phyloP scores from a whole-genome alignment of 2,329 filamentous ascomycete species.

The Xylariaceae sp. region DNA sequence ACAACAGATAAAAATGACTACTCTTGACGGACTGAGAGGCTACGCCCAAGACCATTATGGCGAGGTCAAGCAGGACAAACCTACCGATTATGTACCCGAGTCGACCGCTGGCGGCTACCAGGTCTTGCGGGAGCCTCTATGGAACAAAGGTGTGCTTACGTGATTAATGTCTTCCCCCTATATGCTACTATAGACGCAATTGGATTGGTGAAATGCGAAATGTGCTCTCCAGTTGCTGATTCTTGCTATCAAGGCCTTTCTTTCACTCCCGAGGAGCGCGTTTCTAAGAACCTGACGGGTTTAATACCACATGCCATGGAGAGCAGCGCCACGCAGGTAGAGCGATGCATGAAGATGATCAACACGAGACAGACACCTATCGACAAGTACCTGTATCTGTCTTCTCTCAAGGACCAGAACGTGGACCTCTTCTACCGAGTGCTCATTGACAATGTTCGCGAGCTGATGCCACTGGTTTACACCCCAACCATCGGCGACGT shows the following conservation, averaged over 20 bases:
- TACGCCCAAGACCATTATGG: constrained; percentile 55
- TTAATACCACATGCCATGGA: constrained; percentile 63
- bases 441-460: constrained; percentile 70
- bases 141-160: constrained; percentile 57
- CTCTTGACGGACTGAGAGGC: constrained; percentile 57
- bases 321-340: constrained; percentile 56
- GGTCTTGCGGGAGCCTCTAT: constrained; percentile 57
- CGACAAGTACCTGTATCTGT: constrained; percentile 82
- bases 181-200: no score
- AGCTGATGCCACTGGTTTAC: constrained; percentile 81
- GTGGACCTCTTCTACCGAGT: constrained; percentile 80
- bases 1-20: constrained; percentile 56
- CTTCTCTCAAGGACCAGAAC: constrained; percentile 69
- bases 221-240: no score
- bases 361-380: constrained; percentile 64
- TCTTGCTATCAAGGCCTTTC: constrained; percentile 49
- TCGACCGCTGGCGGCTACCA: constrained; percentile 56
- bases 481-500: constrained; percentile 92
- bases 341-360: constrained; percentile 70
- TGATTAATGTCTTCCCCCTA: no score
- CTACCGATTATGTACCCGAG: constrained; percentile 52
- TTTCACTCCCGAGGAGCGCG: constrained; percentile 61
- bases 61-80: constrained; percentile 50
- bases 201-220: no score
- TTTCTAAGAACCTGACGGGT: constrained; percentile 61